A percentile compares a stretch with the other conserved stretches of the same genome.
Conservation (phyloP, 2,329 filamentous ascomycete species). For the Xenosphaeropsis pyriputrescens region DNA sequence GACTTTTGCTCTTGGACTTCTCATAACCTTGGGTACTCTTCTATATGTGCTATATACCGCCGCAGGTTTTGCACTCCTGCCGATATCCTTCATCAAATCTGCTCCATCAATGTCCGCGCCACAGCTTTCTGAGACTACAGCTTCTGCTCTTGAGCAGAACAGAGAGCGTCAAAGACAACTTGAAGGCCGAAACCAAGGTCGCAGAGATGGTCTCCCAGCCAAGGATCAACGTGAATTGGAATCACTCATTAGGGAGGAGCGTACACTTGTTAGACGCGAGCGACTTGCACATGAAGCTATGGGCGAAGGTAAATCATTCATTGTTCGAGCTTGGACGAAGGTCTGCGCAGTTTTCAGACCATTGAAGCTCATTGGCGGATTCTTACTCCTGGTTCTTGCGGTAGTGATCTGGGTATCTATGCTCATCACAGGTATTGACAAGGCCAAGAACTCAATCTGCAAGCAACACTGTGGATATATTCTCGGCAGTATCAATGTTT, state of each 20-base stretch:
- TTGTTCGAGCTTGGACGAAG: slow-evolving; percentile 68
- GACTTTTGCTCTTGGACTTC: slow-evolving; percentile 76
- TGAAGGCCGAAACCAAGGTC: slow-evolving; percentile 69
- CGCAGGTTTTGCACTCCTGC: slow-evolving; percentile 74
- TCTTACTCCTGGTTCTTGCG: slow-evolving; percentile 60
- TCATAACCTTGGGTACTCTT: slow-evolving; percentile 74
- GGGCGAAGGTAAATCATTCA: slow-evolving; percentile 60
- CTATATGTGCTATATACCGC: slow-evolving; percentile 84
- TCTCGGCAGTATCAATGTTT: slow-evolving; percentile 74
- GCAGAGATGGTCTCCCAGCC: slow-evolving; percentile 57
- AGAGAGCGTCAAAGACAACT: slow-evolving; percentile 85
- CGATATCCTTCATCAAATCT: slow-evolving; percentile 82
- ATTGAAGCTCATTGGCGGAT: slow-evolving; percentile 73
- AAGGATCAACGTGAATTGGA: slow-evolving; percentile 87
- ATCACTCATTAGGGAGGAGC: slow-evolving; percentile 74
- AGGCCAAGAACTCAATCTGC: slow-evolving; percentile 89
- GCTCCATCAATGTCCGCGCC: slow-evolving; percentile 76
- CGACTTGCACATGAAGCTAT: slow-evolving; percentile 71
- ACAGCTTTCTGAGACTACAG: slow-evolving; percentile 60
- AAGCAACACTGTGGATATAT: slow-evolving; percentile 86
- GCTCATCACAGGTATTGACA: slow-evolving; percentile 92
- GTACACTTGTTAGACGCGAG: slow-evolving; percentile 79
- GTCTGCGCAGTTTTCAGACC: slow-evolving; percentile 72
- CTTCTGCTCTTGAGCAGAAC: slow-evolving; percentile 72
- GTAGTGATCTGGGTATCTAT: slow-evolving; percentile 78